Percentiles rank a stretch among this genome's conserved stretches.
Evolutionary conservation across 1,284 basidiomycete genomes (phyloP).

Genomic region (Microbotryum violaceum): DNA sequence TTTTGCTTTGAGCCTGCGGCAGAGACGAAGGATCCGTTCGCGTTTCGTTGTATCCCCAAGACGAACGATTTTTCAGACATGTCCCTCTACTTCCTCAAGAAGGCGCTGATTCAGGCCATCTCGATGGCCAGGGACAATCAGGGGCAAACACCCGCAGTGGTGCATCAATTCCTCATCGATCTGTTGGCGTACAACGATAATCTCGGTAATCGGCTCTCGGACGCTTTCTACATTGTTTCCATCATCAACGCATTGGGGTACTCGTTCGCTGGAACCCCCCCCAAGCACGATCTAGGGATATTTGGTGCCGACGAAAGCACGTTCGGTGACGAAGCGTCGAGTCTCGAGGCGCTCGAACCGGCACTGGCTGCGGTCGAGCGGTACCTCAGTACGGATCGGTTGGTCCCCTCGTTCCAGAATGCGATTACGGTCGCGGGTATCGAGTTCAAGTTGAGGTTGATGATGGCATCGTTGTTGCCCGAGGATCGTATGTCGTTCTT

Average conservation of each 20-base stretch:
- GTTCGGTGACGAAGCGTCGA: conserved; percentile 55
- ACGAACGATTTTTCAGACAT: conserved; percentile 91
- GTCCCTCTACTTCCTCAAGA: conserved; percentile 87
- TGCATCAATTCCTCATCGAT: conserved; percentile 85
- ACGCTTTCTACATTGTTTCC: conserved; percentile 82
- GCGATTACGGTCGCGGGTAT: conserved; percentile 82
- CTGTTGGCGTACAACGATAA: conserved; percentile 92
- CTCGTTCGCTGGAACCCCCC: conserved; percentile 54
- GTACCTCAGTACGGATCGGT: conserved; percentile 85
- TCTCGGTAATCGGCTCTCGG: conserved; percentile 83
- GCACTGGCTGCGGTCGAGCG: conserved; percentile 75
- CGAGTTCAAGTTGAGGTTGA: conserved; percentile 78
- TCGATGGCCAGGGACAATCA: conserved; percentile 70
- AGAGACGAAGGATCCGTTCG: conserved; percentile 67
- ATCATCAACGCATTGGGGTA: conserved; percentile 75
- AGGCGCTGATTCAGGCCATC: conserved; percentile 75
- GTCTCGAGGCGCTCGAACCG: conserved; percentile 58
- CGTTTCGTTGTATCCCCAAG: conserved; percentile 74
- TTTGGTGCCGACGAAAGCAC: conserved; percentile 36
- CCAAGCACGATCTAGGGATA: conserved; percentile 32
- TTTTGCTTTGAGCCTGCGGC: conserved; percentile 84
- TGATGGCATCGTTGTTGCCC: conserved; percentile 68
- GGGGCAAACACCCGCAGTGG: conserved; percentile 75
- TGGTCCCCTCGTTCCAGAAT: conserved; percentile 92
- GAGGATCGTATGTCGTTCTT: conserved; percentile 77